phyloP scores from a whole-genome alignment of 208 protist genomes.

The Leishmania gerbilli region DNA sequence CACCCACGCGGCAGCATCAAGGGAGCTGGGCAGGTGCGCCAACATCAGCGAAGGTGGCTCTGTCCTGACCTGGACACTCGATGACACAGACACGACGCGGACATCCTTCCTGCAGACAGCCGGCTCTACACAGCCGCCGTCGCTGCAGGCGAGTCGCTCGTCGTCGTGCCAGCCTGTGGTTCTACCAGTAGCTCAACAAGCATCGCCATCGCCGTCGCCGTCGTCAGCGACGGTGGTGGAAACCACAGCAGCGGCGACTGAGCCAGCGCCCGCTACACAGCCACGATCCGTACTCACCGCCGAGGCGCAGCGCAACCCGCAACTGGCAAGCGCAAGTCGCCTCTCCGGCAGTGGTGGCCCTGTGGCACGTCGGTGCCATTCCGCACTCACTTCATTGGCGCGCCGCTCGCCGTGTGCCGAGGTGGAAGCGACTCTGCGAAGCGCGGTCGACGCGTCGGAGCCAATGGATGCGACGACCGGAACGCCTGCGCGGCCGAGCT shows the following conservation, averaged over 20 bases:
- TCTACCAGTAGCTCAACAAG: not conserved
- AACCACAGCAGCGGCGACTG: not conserved
- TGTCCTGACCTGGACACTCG: not conserved
- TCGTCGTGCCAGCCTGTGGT: not conserved
- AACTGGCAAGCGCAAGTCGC: not conserved
- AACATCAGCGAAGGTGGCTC: not conserved
- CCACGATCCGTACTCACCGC: not conserved
- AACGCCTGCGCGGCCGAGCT: not conserved
- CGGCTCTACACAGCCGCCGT: conserved; percentile 19
- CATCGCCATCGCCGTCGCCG: not conserved
- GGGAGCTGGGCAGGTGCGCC: not conserved
- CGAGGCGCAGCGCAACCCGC: no score
- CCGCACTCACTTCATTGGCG: not conserved
- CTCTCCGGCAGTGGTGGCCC: no score
- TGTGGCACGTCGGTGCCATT: not conserved
- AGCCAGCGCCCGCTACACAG: not conserved
- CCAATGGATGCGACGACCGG: not conserved
- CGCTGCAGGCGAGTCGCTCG: conserved; percentile 7
- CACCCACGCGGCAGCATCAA: not conserved
- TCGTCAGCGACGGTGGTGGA: not conserved
- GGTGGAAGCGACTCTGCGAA: no score
- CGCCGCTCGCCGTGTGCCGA: not conserved
- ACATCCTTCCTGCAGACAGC: conserved; percentile 11
- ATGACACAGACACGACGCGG: conserved; percentile 2
- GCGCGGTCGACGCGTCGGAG: not conserved